Conservation (phyloP, 2,329 filamentous ascomycete genomes). For the Diaporthe australafricana region DNA sequence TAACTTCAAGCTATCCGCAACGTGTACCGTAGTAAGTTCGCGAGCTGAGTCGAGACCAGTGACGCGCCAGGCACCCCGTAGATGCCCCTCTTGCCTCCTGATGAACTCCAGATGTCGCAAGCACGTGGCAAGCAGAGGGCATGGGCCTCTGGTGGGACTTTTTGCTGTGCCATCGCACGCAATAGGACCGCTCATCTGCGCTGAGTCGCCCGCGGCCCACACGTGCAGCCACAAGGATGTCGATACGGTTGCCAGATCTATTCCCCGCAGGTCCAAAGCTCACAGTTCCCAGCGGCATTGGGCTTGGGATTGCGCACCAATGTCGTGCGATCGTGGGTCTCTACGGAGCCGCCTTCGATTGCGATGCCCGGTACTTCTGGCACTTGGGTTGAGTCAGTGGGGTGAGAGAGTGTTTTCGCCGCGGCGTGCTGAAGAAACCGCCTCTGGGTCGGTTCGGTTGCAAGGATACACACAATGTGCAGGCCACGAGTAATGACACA, state of each 20-base stretch:
- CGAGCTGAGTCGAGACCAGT: background rate
- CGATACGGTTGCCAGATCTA: too few species aligned
- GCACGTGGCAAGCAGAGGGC: background rate
- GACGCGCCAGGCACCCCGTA: background rate
- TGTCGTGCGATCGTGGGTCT: background rate
- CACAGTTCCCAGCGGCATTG: too few species aligned
- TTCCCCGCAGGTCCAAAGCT: too few species aligned
- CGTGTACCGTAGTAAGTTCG: background rate
- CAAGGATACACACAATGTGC: background rate
- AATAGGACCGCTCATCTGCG: background rate
- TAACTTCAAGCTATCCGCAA: background rate
- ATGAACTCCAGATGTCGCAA: too few species aligned
- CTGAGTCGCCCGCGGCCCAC: background rate
- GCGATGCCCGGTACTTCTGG: background rate
- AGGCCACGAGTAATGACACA: background rate
- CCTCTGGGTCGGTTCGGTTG: background rate
- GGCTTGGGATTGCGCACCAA: background rate
- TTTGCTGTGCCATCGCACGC: background rate
- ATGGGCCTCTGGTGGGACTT: background rate
- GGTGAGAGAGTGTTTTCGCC: background rate
- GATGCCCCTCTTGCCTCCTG: background rate
- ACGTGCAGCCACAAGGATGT: too few species aligned
- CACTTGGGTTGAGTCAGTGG: background rate
- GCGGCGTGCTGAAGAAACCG: background rate
- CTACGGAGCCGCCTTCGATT: background rate